These are phyloP conservation scores for Margaritispora aquatica DNA, from an alignment of 495 filamentous ascomycete species.

Conservation along the genomic window DNA sequence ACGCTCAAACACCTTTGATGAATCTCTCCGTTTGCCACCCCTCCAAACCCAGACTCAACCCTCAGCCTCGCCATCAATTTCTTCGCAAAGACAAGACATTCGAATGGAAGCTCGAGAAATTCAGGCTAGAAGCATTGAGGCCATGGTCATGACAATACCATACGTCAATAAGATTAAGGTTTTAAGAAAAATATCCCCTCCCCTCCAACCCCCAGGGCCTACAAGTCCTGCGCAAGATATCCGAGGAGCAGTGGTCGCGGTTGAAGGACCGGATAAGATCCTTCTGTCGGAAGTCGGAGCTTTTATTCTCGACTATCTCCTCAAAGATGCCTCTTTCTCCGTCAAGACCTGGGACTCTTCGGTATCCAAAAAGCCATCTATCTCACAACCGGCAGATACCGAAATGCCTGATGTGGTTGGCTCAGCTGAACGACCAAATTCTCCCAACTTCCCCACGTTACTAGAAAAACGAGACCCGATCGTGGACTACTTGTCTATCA, in stretches of 20 bases:
- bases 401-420: conserved; percentile 6
- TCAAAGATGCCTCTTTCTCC: conserved; percentile 49
- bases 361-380: background rate
- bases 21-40: conserved; percentile 24
- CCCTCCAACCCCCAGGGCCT: conserved; percentile 42
- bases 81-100: background rate
- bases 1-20: conserved; percentile 30
- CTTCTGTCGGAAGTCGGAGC: conserved; percentile 48
- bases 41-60: conserved; percentile 23
- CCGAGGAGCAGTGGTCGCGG: conserved; percentile 71
- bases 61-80: conserved; percentile 16
- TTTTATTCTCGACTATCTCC: conserved; percentile 56
- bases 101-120: conserved; percentile 14
- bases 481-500: conserved; percentile 61
- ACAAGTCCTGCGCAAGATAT: conserved; percentile 35
- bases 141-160: conserved; percentile 69
- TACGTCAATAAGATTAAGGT: conserved; percentile 64
- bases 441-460: background rate
- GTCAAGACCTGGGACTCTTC: conserved; percentile 43
- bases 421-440: background rate
- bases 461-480: conserved; percentile 33
- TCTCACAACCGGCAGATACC: background rate
- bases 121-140: conserved; percentile 47
- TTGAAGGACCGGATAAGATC: conserved; percentile 64
- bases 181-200: conserved; percentile 61